phyloP scores from a whole-genome alignment of 352 stramenopile genomes.

The Pythium oligandrum region DNA sequence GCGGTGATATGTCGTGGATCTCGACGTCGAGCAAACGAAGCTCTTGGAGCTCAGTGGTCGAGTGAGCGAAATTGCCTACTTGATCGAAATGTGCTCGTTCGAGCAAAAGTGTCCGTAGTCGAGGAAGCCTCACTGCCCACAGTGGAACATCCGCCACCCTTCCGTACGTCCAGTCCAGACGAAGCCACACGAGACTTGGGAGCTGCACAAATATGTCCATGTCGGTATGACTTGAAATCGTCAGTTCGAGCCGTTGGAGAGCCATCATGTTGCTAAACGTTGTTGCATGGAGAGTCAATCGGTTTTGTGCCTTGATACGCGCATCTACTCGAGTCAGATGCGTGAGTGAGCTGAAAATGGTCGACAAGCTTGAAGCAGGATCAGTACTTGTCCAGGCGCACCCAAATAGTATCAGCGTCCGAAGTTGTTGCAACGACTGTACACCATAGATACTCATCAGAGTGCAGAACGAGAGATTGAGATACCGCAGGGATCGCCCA shows the following conservation, averaged over 20 bases:
- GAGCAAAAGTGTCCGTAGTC: neutral
- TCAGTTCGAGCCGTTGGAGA: no score
- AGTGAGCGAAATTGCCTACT: neutral
- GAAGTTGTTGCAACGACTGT: no score
- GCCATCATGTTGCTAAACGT: no score
- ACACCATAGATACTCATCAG: no score
- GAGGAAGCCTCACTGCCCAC: neutral
- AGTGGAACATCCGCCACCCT: conserved; percentile 1
- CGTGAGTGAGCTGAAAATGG: neutral
- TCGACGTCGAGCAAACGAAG: conserved; percentile 1
- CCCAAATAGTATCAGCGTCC: no score
- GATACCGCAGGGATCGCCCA: neutral
- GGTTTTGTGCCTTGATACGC: no score
- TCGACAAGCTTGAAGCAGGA: no score
- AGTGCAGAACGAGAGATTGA: neutral
- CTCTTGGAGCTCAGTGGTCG: conserved; percentile 1
- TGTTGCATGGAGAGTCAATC: no score
- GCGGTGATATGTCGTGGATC: conserved; percentile 1
- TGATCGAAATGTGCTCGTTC: neutral
- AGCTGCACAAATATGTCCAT: neutral
- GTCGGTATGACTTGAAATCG: no score
- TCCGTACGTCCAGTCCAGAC: conserved; percentile 1
- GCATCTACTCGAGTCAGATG: neutral
- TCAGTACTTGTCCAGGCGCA: no score
- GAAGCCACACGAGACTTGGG: conserved; percentile 3